Evolutionary conservation across 148 eudicot species (phyloP).

Genomic region (Camellia granthamiana): DNA sequence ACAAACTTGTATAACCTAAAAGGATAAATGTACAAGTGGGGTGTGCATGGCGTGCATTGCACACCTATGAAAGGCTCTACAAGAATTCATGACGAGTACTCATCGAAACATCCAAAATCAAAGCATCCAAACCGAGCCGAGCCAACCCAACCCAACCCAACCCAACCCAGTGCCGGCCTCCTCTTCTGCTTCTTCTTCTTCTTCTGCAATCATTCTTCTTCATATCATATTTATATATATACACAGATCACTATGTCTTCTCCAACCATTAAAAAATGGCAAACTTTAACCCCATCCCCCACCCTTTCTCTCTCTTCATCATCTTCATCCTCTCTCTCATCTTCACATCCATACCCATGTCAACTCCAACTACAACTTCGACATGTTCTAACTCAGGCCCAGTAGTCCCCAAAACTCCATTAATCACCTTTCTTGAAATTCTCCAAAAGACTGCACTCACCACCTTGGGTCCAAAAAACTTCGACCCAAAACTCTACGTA

Average conservation of each 20-base stretch:
- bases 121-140: too few relatives aligned
- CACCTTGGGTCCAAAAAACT: constrained; percentile 52
- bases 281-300: not conserved
- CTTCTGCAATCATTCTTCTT: not conserved
- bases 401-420: constrained; percentile 46
- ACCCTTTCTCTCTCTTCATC: not conserved
- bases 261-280: constrained; percentile 13
- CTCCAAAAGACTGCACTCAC: constrained; percentile 62
- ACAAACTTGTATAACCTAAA: not conserved
- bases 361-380: constrained; percentile 5
- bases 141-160: not conserved
- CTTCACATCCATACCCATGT: not conserved
- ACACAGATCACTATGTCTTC: not conserved
- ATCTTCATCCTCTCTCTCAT: not conserved
- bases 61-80: not conserved
- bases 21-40: not conserved
- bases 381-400: constrained; percentile 29
- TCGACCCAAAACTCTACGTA: constrained; percentile 74
- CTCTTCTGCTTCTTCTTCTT: not conserved
- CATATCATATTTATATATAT: too few relatives aligned
- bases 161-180: not conserved
- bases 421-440: constrained; percentile 49
- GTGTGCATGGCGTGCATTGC: not conserved
- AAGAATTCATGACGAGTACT: not conserved
- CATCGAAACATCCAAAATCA: not conserved